phyloP scores from a whole-genome alignment of 192 early-diverging fungal genomes.

The Umbelopsis ramanniana region DNA sequence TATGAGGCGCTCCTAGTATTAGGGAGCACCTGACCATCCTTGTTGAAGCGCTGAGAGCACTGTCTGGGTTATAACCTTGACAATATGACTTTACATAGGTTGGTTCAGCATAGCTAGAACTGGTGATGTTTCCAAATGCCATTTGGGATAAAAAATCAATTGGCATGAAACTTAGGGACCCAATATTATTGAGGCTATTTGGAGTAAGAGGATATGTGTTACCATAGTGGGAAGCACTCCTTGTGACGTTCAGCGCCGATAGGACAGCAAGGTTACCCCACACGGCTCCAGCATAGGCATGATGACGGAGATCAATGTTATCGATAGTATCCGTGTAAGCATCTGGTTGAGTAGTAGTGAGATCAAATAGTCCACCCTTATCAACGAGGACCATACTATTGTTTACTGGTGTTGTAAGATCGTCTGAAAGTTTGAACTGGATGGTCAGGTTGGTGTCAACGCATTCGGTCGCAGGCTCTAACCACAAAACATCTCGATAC shows the following conservation, averaged over 20 bases:
- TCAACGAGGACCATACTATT: neutral
- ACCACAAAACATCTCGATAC: neutral
- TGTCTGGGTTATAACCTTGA: neutral
- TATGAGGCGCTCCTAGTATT: neutral
- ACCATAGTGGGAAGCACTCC: neutral
- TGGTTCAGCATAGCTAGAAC: neutral
- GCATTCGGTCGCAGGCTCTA: neutral
- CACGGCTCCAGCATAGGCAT: slow-evolving; percentile 2
- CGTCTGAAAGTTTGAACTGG: neutral
- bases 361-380: neutral
- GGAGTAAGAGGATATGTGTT: neutral
- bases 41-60: neutral
- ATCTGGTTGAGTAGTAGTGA: neutral
- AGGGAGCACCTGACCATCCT: neutral
- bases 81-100: neutral
- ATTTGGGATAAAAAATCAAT: neutral
- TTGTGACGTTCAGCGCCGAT: neutral
- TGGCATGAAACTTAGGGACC: neutral
- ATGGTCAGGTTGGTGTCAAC: slow-evolving; percentile 5
- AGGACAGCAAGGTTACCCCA: slow-evolving; percentile 1
- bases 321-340: neutral
- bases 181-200: neutral
- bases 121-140: neutral
- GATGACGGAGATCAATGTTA: neutral
- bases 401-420: neutral